Evolutionary conservation across 2,329 filamentous ascomycete species (phyloP).

Genomic region (Coniochaeta ligniaria): DNA sequence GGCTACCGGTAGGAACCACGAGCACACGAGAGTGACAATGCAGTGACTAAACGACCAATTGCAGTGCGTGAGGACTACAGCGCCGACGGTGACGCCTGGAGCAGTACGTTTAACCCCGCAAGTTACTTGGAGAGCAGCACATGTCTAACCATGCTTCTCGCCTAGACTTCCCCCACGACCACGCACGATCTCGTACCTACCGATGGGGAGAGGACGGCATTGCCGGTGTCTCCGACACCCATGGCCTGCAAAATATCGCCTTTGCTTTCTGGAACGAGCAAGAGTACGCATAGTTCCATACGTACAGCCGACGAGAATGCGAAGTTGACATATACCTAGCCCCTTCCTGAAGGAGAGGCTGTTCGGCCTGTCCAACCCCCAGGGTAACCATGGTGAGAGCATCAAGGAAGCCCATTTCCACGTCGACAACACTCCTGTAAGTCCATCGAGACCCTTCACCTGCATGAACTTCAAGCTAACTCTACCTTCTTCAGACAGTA

Average conservation of each 20-base stretch:
- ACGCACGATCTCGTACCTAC: conserved; percentile 81
- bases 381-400: conserved; percentile 95
- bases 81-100: conserved; percentile 90
- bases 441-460: conserved; percentile 13
- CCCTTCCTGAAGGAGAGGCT: conserved; percentile 91
- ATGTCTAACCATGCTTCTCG: neutral
- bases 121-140: neutral
- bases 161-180: conserved; percentile 86
- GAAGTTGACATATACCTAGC: conserved; percentile 45
- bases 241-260: conserved; percentile 84
- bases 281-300: conserved; percentile 53
- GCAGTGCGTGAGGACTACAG: conserved; percentile 86
- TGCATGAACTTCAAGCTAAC: neutral
- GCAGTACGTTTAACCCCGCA: conserved; percentile 54
- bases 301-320: neutral
- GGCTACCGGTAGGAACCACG: conserved; percentile 65
- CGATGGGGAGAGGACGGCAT: conserved; percentile 97
- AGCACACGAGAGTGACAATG: neutral
- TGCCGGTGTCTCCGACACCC: conserved; percentile 85
- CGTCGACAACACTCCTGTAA: conserved; percentile 79
- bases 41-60: conserved; percentile 13
- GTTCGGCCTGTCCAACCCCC: conserved; percentile 90
- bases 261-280: conserved; percentile 98
- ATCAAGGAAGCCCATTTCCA: conserved; percentile 97
- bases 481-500: neutral